Evolutionary conservation across 225 moss, liverwort and hornwort genomes (phyloP), one percentile per base, ranked within the genome.

Genomic region (Anthoceros angustus): DNA sequence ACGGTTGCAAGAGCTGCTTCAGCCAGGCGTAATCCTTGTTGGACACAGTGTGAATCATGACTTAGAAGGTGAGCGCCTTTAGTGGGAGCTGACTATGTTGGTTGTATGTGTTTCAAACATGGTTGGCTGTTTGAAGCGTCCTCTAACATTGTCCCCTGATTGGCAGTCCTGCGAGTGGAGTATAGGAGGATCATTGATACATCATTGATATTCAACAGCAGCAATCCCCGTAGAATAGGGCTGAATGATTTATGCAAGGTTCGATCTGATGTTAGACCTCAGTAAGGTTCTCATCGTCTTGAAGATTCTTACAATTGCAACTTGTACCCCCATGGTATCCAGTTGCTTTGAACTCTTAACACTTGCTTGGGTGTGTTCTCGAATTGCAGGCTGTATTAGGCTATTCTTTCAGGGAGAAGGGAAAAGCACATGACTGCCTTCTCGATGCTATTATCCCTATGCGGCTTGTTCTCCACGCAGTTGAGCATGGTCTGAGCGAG

Each of bases 381-480:
- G 4, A 18, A 12, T 18, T 18, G 55, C 55, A 86, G 82, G 68
- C 68, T 45, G 77, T 86, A 64, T 74, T 86, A 45, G 79, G 83
- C 42, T 86, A 84, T 62, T 78, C 82, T n/a, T 88, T 86, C 66
- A 79, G 84, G 60, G 84, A 80, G 48, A 70, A 78, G 70, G 69
- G 62, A 62, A 84, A 79, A 62, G 78, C 84, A 64, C 82, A 88
- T 73, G 64, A 82, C 70, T 84, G 86, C 75, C 72, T 82, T 43
- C 78, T 83, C 8, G 84, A 88, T 69, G 82, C 84, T 41, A 66
- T 74, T 41, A 63, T 86, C 32, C 82, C 86, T 38, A 84, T 86
- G 82, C 75, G 70, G 41, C 72, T 88, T 41, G 78, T 80, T 48
- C 77, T 78, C 55, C 68, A 82, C 68, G 46, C 71, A 66, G 71